Conservation (phyloP, 208 protist species). For the Trypanosoma brucei region DNA sequence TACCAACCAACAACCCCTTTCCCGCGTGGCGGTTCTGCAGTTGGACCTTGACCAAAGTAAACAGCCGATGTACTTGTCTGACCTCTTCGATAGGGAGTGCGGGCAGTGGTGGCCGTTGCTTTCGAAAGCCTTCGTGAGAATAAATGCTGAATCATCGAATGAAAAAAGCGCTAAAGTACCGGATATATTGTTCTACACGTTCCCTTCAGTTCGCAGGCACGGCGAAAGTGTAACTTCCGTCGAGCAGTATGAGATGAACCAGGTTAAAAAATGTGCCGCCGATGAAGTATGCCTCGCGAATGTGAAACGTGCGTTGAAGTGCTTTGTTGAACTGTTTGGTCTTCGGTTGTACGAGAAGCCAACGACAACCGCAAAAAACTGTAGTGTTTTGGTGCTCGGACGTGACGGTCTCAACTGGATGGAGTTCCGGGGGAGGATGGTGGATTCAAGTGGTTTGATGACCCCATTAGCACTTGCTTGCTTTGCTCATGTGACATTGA, state of each 20-base stretch:
- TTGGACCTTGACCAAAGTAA: slow-evolving; percentile 8
- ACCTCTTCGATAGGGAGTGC: slow-evolving; percentile 69
- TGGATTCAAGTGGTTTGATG: slow-evolving; percentile 17
- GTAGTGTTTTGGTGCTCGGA: slow-evolving; percentile 20
- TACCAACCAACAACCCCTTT: slow-evolving; percentile 21
- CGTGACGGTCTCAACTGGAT: slow-evolving; percentile 72
- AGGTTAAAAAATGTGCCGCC: slow-evolving; percentile 28
- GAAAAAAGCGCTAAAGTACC: slow-evolving; percentile 15
- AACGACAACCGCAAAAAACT: not conserved
- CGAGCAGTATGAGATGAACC: slow-evolving; percentile 22
- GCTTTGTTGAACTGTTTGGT: slow-evolving; percentile 75
- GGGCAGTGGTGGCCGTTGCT: slow-evolving; percentile 67
- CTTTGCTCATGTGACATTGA: slow-evolving; percentile 48
- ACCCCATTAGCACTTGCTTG: slow-evolving; percentile 31
- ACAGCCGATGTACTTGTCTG: slow-evolving; percentile 29
- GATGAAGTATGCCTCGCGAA: slow-evolving; percentile 27
- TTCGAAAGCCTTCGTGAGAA: slow-evolving; percentile 19
- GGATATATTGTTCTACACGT: slow-evolving; percentile 23
- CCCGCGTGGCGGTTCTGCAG: slow-evolving; percentile 14
- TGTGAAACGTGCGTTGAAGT: slow-evolving; percentile 46
- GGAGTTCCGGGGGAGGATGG: slow-evolving; percentile 37
- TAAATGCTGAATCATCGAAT: slow-evolving; percentile 12
- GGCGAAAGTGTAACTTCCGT: slow-evolving; percentile 11
- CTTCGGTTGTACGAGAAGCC: slow-evolving; percentile 32
- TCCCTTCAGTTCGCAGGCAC: slow-evolving; percentile 11